These are phyloP conservation scores for Mycosphaerella arachidis DNA, from an alignment of 2,329 filamentous ascomycete species.

Conservation along the genomic window DNA sequence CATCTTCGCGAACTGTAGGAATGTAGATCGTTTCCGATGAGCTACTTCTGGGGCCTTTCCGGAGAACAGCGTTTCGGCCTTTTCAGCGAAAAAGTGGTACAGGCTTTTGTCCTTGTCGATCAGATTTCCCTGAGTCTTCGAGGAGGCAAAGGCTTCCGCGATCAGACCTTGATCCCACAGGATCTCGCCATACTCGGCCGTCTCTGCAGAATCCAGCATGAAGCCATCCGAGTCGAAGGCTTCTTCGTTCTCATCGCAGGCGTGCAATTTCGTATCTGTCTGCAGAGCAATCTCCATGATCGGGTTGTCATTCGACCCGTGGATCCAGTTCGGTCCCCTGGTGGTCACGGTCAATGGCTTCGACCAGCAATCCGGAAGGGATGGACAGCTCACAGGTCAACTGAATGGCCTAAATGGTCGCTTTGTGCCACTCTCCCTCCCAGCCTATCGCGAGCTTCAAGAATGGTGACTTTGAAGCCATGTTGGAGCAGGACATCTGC, in stretches of 20 bases:
- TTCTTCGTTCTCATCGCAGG: constrained; percentile 52
- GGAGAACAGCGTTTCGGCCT: constrained; percentile 42
- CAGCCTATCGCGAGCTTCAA: constrained; percentile 63
- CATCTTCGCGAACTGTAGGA: constrained; percentile 54
- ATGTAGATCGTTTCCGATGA: constrained; percentile 45
- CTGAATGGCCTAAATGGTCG: constrained; percentile 29
- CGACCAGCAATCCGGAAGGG: neutral
- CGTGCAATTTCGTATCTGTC: constrained; percentile 52
- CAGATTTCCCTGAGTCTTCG: constrained; percentile 52
- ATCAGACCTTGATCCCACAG: constrained; percentile 62
- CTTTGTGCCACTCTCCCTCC: constrained; percentile 57
- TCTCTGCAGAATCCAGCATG: constrained; percentile 43
- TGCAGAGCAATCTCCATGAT: constrained; percentile 62
- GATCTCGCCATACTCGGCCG: constrained; percentile 41
- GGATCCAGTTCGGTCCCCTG: constrained; percentile 76
- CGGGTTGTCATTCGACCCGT: constrained; percentile 67
- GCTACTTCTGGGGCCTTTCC: constrained; percentile 35
- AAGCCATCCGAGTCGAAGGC: constrained; percentile 56
- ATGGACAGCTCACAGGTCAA: constrained; percentile 4
- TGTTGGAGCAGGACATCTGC: constrained; percentile 62
- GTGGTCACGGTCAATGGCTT: neutral
- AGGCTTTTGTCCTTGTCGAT: constrained; percentile 53
- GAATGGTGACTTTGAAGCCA: constrained; percentile 63
- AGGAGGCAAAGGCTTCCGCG: constrained; percentile 62
- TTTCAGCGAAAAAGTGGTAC: constrained; percentile 53